These are phyloP conservation scores for Paecilomyces fulvus DNA, from an alignment of 2,329 filamentous ascomycete species.

Conservation along the genomic window DNA sequence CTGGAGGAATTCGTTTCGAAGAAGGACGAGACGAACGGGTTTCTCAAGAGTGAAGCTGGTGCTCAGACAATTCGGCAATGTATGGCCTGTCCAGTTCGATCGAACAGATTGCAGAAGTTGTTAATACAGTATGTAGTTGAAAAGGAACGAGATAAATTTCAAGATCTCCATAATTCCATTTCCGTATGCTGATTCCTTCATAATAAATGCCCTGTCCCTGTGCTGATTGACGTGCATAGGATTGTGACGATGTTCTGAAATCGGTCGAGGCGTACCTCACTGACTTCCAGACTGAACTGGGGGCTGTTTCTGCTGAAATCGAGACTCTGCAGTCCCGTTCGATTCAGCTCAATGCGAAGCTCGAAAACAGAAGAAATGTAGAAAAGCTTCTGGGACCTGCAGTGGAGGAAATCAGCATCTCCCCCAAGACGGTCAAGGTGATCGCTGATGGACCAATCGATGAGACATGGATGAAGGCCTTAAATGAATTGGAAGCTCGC, in stretches of 20 bases:
- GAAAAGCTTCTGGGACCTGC: conserved; percentile 81
- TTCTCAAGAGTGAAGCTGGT: conserved; percentile 28
- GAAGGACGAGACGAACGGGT: conserved; percentile 20
- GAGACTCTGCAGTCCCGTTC: conserved; percentile 87
- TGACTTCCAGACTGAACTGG: conserved; percentile 88
- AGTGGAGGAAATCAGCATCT: conserved; percentile 84
- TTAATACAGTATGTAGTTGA: conserved; percentile 47
- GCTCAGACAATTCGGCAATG: conserved; percentile 63
- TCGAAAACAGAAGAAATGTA: conserved; percentile 82
- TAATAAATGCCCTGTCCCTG: not conserved
- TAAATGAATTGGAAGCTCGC: conserved; percentile 76
- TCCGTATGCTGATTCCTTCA: conserved; percentile 25
- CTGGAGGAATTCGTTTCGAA: conserved; percentile 59
- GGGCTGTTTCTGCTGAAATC: conserved; percentile 86
- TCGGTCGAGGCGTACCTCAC: conserved; percentile 89
- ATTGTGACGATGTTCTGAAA: conserved; percentile 86
- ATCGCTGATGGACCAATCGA: conserved; percentile 86
- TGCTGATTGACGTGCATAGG: conserved; percentile 29
- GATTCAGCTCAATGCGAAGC: conserved; percentile 67
- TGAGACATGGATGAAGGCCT: conserved; percentile 73
- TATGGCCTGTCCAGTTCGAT: conserved; percentile 37
- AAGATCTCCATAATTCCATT: conserved; percentile 86
- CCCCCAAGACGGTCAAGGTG: conserved; percentile 72
- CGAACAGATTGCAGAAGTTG: conserved; percentile 1
- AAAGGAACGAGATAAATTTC: conserved; percentile 72